Percentiles rank a stretch among this genome's conserved stretches.
These are phyloP conservation scores for Vitis cinerea DNA, from an alignment of 164 flowering plant genomes.

Conservation along the genomic window DNA sequence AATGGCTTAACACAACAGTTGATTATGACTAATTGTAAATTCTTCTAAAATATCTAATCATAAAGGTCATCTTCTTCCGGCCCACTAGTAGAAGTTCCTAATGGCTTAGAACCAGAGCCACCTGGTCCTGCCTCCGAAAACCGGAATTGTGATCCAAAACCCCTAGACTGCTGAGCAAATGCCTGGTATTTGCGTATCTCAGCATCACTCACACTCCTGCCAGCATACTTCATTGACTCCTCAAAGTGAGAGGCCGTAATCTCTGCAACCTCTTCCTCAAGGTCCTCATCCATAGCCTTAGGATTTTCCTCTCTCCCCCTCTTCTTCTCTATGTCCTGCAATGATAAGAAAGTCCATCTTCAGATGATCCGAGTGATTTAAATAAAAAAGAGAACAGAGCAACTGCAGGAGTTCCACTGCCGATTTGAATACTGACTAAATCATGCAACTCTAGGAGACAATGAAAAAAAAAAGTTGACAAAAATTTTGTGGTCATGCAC, in stretches of 20 bases:
- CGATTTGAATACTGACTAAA: too few relatives aligned
- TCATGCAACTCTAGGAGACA: too few relatives aligned
- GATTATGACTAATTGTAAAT: too few relatives aligned
- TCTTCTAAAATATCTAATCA: constrained; percentile 3
- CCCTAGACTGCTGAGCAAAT: constrained; percentile 37
- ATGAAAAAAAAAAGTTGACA: too few relatives aligned
- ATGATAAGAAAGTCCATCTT: not conserved
- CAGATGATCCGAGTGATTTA: not conserved
- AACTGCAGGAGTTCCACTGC: too few relatives aligned
- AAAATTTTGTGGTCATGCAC: too few relatives aligned
- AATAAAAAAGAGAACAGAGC: not conserved
- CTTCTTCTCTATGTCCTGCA: constrained; percentile 34
- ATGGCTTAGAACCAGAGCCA: constrained; percentile 20
- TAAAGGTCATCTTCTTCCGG: constrained; percentile 31
- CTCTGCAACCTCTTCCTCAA: constrained; percentile 31
- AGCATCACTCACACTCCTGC: constrained; percentile 38
- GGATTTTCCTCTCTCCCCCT: constrained; percentile 25
- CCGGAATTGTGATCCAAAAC: constrained; percentile 30
- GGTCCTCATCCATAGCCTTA: constrained; percentile 34
- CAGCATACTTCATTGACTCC: constrained; percentile 37
- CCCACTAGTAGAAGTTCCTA: constrained; percentile 17
- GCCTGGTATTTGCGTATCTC: constrained; percentile 38
- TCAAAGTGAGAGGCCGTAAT: constrained; percentile 34
- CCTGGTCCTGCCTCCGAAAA: constrained; percentile 16
- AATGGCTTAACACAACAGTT: too few relatives aligned